Conservation (phyloP, 495 filamentous ascomycete genomes). For the Chaetomium tenue region DNA sequence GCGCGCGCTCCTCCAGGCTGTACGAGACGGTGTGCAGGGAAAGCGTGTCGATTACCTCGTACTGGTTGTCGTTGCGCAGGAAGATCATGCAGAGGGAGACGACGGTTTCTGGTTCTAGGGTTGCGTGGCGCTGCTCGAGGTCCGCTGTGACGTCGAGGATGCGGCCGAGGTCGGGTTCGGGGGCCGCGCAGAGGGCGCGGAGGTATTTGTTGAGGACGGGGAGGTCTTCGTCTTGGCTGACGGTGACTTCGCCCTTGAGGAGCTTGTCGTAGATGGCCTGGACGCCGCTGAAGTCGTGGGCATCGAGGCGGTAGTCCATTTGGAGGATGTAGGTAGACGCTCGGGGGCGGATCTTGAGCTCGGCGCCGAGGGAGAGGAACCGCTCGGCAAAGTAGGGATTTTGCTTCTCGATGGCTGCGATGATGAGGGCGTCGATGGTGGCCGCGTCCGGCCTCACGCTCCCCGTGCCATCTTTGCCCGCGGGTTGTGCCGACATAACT, state of each 20-base stretch:
- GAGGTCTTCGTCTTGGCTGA: constrained; percentile 55
- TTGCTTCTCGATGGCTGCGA: constrained; percentile 63
- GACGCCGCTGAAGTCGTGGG: constrained; percentile 66
- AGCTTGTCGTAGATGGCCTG: constrained; percentile 61
- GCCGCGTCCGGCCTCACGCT: constrained; percentile 57
- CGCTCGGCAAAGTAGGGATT: constrained; percentile 71
- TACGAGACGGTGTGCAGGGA: constrained; percentile 63
- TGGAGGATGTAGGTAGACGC: constrained; percentile 67
- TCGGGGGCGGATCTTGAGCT: constrained; percentile 62
- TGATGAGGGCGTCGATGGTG: constrained; percentile 74
- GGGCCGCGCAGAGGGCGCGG: constrained; percentile 61
- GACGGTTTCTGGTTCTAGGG: constrained; percentile 69
- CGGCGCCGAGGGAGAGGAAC: constrained; percentile 62
- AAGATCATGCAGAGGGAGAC: constrained; percentile 67
- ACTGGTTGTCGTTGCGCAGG: constrained; percentile 66
- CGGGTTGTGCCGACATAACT: constrained; percentile 46
- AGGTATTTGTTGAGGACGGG: constrained; percentile 73
- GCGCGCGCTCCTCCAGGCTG: constrained; percentile 59
- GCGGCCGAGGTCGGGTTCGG: constrained; percentile 56
- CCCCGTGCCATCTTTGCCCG: constrained; percentile 37
- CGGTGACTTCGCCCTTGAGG: constrained; percentile 45
- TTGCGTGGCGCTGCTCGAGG: constrained; percentile 66
- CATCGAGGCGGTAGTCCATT: constrained; percentile 69
- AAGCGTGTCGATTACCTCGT: constrained; percentile 75
- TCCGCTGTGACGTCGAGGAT: constrained; percentile 73